Evolutionary conservation across 176 grass and related monocot species (phyloP).

Genomic region (Eragrostis curvula): DNA sequence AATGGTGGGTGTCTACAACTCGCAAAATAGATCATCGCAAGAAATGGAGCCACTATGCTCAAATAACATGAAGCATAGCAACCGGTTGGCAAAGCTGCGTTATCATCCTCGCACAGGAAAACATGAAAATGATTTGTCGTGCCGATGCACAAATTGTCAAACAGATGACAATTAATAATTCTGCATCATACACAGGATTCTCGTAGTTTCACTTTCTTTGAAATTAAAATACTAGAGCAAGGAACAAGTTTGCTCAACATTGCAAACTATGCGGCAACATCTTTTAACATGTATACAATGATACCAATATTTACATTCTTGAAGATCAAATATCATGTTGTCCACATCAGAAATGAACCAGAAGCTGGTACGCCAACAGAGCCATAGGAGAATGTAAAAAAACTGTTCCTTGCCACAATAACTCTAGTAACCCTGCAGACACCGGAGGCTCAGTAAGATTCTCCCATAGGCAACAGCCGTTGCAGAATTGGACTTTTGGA

Average conservation of each 20-base stretch:
- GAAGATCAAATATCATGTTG: not conserved
- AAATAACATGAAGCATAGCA: too few relatives aligned
- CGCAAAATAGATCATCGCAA: too few relatives aligned
- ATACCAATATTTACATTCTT: slow-evolving; percentile 13
- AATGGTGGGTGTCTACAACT: too few relatives aligned
- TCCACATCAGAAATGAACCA: not conserved
- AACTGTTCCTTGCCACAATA: not conserved
- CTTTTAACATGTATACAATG: not conserved
- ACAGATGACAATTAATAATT: too few relatives aligned
- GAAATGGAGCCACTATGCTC: too few relatives aligned
- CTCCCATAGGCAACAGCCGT: not conserved
- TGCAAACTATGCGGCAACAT: not conserved
- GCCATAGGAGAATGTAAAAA: not conserved
- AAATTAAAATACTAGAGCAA: not conserved
- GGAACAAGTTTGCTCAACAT: not conserved
- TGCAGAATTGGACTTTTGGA: not conserved
- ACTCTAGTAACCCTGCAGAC: not conserved
- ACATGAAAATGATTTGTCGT: too few relatives aligned
- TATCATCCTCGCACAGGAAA: not conserved
- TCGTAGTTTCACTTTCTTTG: not conserved
- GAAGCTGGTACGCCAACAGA: not conserved
- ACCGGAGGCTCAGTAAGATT: not conserved
- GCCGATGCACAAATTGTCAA: not conserved
- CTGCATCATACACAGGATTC: not conserved
- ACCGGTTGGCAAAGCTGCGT: not conserved